A percentile compares a stretch with the other conserved stretches of the same genome.
phyloP scores from a whole-genome alignment of 345 rosid genomes.

The Aegle marmelos region DNA sequence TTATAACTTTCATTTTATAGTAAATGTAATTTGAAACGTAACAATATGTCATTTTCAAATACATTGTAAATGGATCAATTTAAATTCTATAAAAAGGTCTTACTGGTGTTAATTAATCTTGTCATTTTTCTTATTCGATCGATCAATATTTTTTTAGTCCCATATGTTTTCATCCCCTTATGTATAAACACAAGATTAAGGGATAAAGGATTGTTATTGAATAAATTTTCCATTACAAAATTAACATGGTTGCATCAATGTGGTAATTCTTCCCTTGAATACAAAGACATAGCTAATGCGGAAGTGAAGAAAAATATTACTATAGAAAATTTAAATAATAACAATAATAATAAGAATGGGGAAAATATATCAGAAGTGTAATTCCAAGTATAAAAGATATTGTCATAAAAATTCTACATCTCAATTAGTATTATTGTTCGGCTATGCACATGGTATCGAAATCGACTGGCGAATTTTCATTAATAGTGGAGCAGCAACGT shows the following conservation, averaged over 20 bases:
- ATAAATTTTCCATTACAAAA: too few species aligned
- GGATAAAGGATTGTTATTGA: not conserved
- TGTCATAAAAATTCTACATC: too few species aligned
- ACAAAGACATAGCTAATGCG: not conserved
- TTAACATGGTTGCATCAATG: not conserved
- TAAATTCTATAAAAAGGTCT: too few species aligned
- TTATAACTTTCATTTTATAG: rapidly evolving
- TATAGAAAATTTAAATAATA: too few species aligned
- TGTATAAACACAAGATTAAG: not conserved
- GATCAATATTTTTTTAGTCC: too few species aligned
- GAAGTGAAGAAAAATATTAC: not conserved
- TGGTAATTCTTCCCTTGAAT: not conserved
- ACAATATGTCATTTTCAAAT: rapidly evolving
- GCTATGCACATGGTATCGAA: not conserved
- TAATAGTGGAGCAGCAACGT: not conserved
- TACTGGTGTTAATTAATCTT: too few species aligned
- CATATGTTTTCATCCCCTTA: too few species aligned
- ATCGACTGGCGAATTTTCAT: not conserved
- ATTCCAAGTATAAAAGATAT: not conserved
- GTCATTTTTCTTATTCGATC: too few species aligned
- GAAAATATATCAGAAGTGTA: too few species aligned
- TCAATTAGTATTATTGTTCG: not conserved
- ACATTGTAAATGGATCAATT: too few species aligned
- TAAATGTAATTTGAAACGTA: rapidly evolving
- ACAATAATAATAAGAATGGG: too few species aligned